Conservation (phyloP, 208 protist species). For the Endotrypanum monterogeii region DNA sequence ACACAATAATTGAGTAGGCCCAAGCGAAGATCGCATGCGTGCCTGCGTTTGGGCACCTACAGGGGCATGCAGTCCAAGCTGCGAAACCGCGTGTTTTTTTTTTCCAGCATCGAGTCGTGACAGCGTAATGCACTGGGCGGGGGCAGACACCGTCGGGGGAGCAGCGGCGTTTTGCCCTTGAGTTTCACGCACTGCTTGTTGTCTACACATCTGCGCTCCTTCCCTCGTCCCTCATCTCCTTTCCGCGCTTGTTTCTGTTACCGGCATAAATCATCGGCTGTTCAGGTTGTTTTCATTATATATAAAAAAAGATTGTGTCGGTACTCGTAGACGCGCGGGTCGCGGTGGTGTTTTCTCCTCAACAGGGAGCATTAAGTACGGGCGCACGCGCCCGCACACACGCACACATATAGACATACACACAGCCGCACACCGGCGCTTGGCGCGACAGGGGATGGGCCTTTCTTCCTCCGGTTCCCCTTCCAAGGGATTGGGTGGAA, state of each 20-base stretch:
- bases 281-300: neutral
- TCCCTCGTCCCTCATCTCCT: neutral
- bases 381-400: no score
- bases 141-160: neutral
- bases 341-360: neutral
- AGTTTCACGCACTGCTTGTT: neutral
- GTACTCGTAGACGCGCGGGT: neutral
- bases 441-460: no score
- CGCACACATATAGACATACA: no score
- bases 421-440: no score
- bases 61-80: neutral
- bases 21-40: neutral
- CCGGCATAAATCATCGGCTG: neutral
- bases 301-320: neutral
- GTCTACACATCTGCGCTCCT: neutral
- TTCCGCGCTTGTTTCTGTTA: neutral
- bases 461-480: no score
- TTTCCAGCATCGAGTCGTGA: neutral
- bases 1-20: conserved; percentile 41
- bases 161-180: neutral
- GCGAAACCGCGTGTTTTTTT: neutral
- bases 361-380: no score
- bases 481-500: no score
- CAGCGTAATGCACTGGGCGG: neutral
- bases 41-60: neutral